Base-by-base conservation (phyloP, 2,329 filamentous ascomycete genomes). In the Stagonosporopsis chrysanthemi region DNA sequence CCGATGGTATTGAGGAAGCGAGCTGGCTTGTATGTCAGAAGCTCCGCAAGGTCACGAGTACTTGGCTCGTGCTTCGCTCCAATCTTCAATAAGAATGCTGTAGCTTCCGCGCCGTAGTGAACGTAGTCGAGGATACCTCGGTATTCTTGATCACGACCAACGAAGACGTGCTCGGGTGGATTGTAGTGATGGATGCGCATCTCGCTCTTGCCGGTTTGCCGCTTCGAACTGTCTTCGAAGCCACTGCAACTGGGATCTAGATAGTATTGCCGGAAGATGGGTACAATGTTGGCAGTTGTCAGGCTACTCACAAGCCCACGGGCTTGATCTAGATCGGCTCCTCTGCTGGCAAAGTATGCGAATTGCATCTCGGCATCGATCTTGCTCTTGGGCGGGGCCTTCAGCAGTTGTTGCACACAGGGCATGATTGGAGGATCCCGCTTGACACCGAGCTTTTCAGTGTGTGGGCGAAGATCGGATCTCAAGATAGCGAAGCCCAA, bases 61-160 rank as follows among this genome's bases (percentile, higher is more conserved):
- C 90, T 96, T 4, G 95, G 95, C 75, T 99, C 94, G 61, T 86
- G 88, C 76, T 96, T 97, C 2, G 92, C 94, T 9, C 95, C 95
- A 63, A 93, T 91, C 61, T 91, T 90, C 66, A 92, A 86, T 17
- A 99, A 79, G 69, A 99, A 99, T 0, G 90, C 82, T 69, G 98
- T 98, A 2, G 91, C 94, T 71, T 94, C 88, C 31, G 83, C 80
- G 0, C 94, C 92, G 78, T 97, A 99, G 73, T 98, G 91, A 14
- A 98, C 93, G 76, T 97, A 99, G 72, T 98, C 92, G 65, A 99
- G 97, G 29, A 99, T 96, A 29, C 96, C 90, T 11, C 87, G 90
- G 68, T 96, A 99, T 64, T 88, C 83, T 52, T 85, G 80, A 49
- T 84, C 82, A 31, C 84, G 82, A 8, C 95, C 95, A 2, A 99